phyloP scores from a whole-genome alignment of 2,329 filamentous ascomycete species.

The Trichophyton schoenleinii region DNA sequence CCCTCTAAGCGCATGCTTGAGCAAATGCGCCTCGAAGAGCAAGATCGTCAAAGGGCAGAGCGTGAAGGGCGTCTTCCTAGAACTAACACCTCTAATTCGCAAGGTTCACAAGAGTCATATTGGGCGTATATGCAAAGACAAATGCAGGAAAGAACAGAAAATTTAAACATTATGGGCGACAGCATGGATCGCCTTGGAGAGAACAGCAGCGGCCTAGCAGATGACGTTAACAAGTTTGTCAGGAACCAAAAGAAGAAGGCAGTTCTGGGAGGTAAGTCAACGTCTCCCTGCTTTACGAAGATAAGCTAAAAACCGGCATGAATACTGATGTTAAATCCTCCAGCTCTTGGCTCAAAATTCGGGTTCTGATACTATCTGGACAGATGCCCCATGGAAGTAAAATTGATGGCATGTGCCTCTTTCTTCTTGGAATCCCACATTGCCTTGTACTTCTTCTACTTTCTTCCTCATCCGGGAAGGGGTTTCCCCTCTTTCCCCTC shows the following conservation, averaged over 20 bases:
- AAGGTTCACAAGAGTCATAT: constrained; percentile 46
- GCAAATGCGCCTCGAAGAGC: constrained; percentile 62
- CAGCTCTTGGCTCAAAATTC: constrained; percentile 33
- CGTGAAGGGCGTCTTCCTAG: constrained; percentile 14
- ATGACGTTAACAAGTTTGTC: constrained; percentile 80
- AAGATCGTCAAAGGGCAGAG: constrained; percentile 35
- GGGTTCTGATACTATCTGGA: constrained; percentile 23
- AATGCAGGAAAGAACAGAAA: constrained; percentile 82
- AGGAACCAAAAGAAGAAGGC: constrained; percentile 76
- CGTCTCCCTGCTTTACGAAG: not conserved
- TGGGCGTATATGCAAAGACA: constrained; percentile 74
- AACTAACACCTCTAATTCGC: not conserved
- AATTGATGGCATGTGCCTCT: not conserved
- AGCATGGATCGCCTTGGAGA: constrained; percentile 71
- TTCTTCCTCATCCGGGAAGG: too few relatives aligned
- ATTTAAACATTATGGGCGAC: constrained; percentile 68
- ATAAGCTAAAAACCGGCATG: not conserved
- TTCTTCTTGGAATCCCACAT: not conserved
- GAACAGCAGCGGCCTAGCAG: constrained; percentile 69
- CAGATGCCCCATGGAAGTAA: not conserved
- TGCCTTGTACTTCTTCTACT: not conserved
- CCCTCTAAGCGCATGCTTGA: constrained; percentile 79
- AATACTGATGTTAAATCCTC: constrained; percentile 6
- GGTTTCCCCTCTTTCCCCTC: not conserved
- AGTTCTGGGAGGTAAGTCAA: constrained; percentile 50